Evolutionary conservation across 768 basidiomycete species (phyloP).

Genomic region (Pleurotus eryngii): DNA sequence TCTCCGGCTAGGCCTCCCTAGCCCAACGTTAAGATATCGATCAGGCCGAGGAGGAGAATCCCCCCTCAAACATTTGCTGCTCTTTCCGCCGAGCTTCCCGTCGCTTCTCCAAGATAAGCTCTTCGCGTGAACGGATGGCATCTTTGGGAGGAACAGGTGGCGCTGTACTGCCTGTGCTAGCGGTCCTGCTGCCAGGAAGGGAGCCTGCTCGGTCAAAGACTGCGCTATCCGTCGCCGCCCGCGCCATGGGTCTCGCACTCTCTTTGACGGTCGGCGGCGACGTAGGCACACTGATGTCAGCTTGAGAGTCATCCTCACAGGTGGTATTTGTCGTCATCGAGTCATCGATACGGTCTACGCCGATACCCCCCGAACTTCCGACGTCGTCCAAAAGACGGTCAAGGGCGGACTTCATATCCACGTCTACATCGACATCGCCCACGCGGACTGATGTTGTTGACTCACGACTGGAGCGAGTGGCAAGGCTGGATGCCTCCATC

Average conservation of each 20-base stretch:
- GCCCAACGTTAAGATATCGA: slow-evolving; percentile 29
- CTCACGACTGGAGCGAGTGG: slow-evolving; percentile 24
- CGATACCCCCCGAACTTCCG: slow-evolving; percentile 31
- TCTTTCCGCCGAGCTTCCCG: slow-evolving; percentile 58
- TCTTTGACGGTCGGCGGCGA: slow-evolving; percentile 20
- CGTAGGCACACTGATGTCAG: slow-evolving; percentile 21
- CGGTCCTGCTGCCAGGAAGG: slow-evolving; percentile 30
- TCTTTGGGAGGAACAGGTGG: slow-evolving; percentile 62
- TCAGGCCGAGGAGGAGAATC: slow-evolving; percentile 11
- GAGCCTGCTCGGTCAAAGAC: slow-evolving; percentile 23
- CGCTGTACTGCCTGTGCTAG: slow-evolving; percentile 37
- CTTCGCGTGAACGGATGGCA: slow-evolving; percentile 62
- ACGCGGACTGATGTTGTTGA: slow-evolving; percentile 30
- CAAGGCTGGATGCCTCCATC: slow-evolving; percentile 19
- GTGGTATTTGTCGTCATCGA: slow-evolving; percentile 30
- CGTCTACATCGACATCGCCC: slow-evolving; percentile 54
- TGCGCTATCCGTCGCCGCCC: slow-evolving; percentile 51
- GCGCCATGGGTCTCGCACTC: slow-evolving; percentile 35
- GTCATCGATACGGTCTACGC: slow-evolving; percentile 28
- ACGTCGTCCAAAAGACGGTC: slow-evolving; percentile 75
- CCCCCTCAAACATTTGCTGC: slow-evolving; percentile 25
- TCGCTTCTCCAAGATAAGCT: slow-evolving; percentile 68
- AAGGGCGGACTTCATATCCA: slow-evolving; percentile 72
- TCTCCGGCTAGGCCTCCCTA: slow-evolving; percentile 51
- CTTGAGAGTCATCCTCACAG: slow-evolving; percentile 35